Conservation (phyloP, 768 basidiomycete genomes). For the Fomitopsis pulvina region DNA sequence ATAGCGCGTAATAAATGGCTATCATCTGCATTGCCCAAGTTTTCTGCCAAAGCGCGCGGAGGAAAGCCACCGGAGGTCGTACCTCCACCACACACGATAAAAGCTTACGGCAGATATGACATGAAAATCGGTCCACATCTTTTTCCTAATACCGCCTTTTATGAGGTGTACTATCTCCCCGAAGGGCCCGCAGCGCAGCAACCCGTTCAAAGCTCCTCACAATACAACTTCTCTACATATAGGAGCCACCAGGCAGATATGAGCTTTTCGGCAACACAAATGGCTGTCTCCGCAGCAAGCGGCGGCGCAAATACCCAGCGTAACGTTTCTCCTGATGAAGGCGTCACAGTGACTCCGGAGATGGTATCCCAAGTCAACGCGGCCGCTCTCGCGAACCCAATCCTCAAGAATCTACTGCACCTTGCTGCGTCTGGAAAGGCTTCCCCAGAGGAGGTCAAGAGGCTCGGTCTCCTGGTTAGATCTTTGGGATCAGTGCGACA, state of each 20-base stretch:
- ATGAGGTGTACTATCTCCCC: conserved; percentile 65
- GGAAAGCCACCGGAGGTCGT: conserved; percentile 45
- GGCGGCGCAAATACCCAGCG: neutral
- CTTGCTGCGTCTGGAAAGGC: conserved; percentile 58
- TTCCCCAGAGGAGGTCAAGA: conserved; percentile 56
- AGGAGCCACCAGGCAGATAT: conserved; percentile 3
- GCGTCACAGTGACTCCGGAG: conserved; percentile 38
- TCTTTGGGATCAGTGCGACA: conserved; percentile 39
- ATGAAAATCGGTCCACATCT: conserved; percentile 71
- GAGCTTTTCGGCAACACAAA: neutral
- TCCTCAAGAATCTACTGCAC: conserved; percentile 59
- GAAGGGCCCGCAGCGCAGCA: conserved; percentile 12
- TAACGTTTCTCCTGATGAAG: neutral
- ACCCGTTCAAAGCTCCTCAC: neutral
- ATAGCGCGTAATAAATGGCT: conserved; percentile 72
- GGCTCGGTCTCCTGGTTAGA: conserved; percentile 67
- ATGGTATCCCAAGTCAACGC: conserved; percentile 59
- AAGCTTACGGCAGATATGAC: conserved; percentile 59
- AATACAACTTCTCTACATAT: conserved; percentile 6
- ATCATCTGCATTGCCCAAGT: conserved; percentile 56
- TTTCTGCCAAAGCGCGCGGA: conserved; percentile 58
- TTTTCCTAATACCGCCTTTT: conserved; percentile 62
- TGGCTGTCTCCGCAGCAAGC: neutral
- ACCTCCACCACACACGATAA: conserved; percentile 62
- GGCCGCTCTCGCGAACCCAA: conserved; percentile 61